Base-by-base conservation (phyloP, 345 rosid species). In the Brassica nigra region DNA sequence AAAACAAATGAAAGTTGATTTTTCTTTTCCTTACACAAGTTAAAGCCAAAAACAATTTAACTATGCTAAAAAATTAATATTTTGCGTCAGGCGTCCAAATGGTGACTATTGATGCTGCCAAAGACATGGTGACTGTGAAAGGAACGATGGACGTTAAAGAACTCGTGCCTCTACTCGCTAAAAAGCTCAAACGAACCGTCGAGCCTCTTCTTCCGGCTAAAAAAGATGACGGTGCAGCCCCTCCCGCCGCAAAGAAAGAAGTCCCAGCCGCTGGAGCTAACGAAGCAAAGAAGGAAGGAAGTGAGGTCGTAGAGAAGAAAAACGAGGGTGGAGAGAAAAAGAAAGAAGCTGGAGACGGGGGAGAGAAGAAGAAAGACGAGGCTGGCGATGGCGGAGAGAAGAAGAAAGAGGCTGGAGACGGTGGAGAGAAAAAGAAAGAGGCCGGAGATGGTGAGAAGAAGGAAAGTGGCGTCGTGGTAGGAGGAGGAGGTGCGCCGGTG, bases 81-180 rank as follows among this genome's bases (percentile, higher is more conserved):
- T n/a, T 62, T 62, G 65, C 6, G 70, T 55, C 84, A 95, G 99
- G 99, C 0, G 96, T 95, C 61, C 75, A 77, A 1, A 31, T 78
- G 44, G 94, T 93, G 58, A 70, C 75, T n/a, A 47, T 93, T 0
- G 96, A 91, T 67, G 86, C 68, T 47, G 87, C 80, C 3, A 95
- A 90, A 82, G 97, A 93, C 71, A 67, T 81, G 1, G 93, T 95
- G 31, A 83, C 89, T 15, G 93, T 93, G 10, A 91, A 86, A 36
- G 99, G 99, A 9, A 93, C 87, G 4, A 86, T 89, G 88, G 96
- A 92, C 74, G 87, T 78, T 3, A 88, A 90, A 76, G 87, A 86
- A 52, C 79, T 91, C 30, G 84, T 68, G 5, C 86, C 93, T 10
- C 70, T 82, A 33, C 90, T 95, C 44, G 62, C 66, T 30, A 81